Base-by-base conservation (phyloP, 208 protist species). In the Balamuthia mandrillaris region DNA sequence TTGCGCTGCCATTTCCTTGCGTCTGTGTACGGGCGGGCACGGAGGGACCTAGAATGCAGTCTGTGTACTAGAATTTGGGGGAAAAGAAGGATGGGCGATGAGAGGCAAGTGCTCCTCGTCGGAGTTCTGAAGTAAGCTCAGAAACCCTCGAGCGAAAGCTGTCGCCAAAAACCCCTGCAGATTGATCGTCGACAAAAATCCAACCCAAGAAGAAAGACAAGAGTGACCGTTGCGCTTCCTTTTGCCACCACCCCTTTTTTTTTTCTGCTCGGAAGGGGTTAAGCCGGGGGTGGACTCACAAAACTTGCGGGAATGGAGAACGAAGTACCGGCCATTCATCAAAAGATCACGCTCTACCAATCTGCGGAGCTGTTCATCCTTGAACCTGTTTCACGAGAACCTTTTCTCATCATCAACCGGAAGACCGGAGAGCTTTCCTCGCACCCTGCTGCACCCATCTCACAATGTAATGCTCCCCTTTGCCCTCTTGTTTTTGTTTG, bases 71-170 rank as follows among this genome's bases (percentile, higher is more conserved):
- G n/a, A n/a, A n/a, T n/a, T n/a, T n/a, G 74, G 49, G 29, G 60
- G 70, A 81, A 35, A 81, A 81, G 74, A 35, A 81, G 41, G 74
- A 35, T 37, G 39, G 66, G 21, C 66, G 66, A 75, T 75, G 66
- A 24, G 66, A 58, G 42, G 21, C 12, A 18, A 58, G n/a, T n/a
- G n/a, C n/a, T n/a, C n/a, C n/a, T n/a, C n/a, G n/a, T n/a, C n/a
- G n/a, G n/a, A n/a, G n/a, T n/a, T n/a, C n/a, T n/a, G n/a, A n/a
- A n/a, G n/a, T n/a, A n/a, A n/a, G n/a, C n/a, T n/a, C n/a, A n/a
- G n/a, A n/a, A n/a, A n/a, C n/a, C n/a, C n/a, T n/a, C n/a, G n/a
- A n/a, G n/a, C n/a, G n/a, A n/a, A n/a, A n/a, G n/a, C n/a, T n/a
- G n/a, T n/a, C n/a, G n/a, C n/a, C n/a, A n/a, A n/a, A n/a, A n/a